A percentile compares a stretch with the other conserved stretches of the same genome.
These are phyloP conservation scores for Aureobasidium sp. DNA, from an alignment of 2,329 filamentous ascomycete species.

Conservation along the genomic window DNA sequence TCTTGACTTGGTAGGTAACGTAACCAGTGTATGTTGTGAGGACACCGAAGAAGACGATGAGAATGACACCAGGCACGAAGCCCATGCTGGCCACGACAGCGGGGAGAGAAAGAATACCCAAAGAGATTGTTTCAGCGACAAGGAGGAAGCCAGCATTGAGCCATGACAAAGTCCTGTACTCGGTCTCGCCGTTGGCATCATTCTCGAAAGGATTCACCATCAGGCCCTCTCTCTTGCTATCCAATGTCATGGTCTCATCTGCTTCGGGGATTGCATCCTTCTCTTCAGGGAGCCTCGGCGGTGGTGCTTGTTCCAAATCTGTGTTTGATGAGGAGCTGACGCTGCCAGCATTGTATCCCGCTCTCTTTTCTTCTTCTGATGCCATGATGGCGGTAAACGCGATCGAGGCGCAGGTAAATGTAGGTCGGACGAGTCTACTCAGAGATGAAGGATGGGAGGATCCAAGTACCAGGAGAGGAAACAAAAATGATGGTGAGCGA, in stretches of 20 bases:
- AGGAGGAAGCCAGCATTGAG: constrained; percentile 34
- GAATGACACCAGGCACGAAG: constrained; percentile 40
- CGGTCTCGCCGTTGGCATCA: constrained; percentile 20
- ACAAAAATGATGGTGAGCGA: background rate
- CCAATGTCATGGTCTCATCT: constrained; percentile 10
- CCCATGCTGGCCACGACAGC: constrained; percentile 47
- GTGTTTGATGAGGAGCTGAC: constrained; percentile 11
- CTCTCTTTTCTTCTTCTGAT: constrained; percentile 4
- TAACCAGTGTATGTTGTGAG: constrained; percentile 56
- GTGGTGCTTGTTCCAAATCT: constrained; percentile 8
- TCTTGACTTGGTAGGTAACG: constrained; percentile 53
- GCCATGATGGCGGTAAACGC: constrained; percentile 2
- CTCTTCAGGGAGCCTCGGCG: background rate
- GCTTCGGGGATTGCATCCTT: constrained; percentile 7
- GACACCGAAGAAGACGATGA: constrained; percentile 42
- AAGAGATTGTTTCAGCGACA: constrained; percentile 53
- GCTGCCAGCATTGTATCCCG: background rate
- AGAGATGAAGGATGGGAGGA: background rate
- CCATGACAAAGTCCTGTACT: constrained; percentile 32
- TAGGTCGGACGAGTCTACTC: background rate
- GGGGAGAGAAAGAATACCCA: constrained; percentile 51
- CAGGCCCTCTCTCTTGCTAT: constrained; percentile 13
- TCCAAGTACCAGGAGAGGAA: background rate
- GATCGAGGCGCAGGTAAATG: background rate
- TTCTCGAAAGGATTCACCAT: constrained; percentile 19